These are phyloP conservation scores for Lonicera japonica DNA, from an alignment of 129 eudicot species.

Conservation along the genomic window DNA sequence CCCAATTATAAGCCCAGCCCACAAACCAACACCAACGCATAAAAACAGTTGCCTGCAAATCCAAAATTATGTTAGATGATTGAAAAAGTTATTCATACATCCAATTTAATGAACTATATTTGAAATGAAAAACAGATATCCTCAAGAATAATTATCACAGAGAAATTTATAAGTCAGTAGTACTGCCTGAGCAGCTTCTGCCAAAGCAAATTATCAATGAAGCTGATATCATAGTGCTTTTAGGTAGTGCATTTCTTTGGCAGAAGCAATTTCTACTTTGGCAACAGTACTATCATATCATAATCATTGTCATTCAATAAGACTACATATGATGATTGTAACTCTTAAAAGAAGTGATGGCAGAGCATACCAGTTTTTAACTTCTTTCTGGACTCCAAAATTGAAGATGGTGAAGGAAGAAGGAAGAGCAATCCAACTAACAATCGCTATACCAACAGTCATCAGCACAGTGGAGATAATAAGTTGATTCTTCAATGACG, in stretches of 20 bases:
- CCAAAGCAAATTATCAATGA: too few relatives aligned
- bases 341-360: not conserved
- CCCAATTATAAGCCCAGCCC: slow-evolving; percentile 89
- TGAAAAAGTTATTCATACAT: not conserved
- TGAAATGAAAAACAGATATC: too few relatives aligned
- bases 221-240: too few relatives aligned
- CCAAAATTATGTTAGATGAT: not conserved
- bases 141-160: too few relatives aligned
- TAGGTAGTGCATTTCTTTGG: too few relatives aligned
- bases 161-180: too few relatives aligned
- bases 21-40: slow-evolving; percentile 81
- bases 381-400: slow-evolving; percentile 73
- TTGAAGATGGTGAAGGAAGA: slow-evolving; percentile 78
- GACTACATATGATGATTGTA: not conserved
- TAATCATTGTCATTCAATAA: not conserved
- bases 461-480: slow-evolving; percentile 71
- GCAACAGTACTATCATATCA: not conserved
- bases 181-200: too few relatives aligned
- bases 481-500: slow-evolving; percentile 76
- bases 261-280: too few relatives aligned
- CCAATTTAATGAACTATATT: not conserved
- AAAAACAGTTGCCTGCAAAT: slow-evolving; percentile 66
- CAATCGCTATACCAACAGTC: slow-evolving; percentile 72
- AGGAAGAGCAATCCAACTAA: slow-evolving; percentile 74
- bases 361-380: slow-evolving; percentile 66